Conservation (phyloP, 345 rosid genomes). For the Viola odorata region DNA sequence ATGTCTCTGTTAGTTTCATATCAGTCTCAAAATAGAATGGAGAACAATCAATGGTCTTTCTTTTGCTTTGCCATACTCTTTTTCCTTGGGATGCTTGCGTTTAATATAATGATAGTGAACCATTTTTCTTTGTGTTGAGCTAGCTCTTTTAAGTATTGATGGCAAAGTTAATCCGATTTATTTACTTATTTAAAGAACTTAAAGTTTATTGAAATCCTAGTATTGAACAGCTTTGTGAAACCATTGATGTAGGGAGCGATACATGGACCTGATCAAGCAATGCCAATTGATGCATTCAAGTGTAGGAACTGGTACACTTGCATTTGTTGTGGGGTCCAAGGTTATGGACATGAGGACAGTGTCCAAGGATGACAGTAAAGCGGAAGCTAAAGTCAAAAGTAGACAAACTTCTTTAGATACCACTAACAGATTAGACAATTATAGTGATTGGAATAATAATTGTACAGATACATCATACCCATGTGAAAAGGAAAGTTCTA, state of each 20-base stretch:
- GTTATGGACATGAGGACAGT: constrained; percentile 88
- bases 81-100: neutral
- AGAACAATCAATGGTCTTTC: neutral
- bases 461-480: constrained; percentile 45
- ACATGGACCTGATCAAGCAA: constrained; percentile 58
- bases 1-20: neutral
- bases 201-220: neutral
- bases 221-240: constrained; percentile 13
- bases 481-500: constrained; percentile 48
- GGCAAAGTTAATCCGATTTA: too few species aligned
- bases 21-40: too few species aligned
- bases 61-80: neutral
- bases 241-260: constrained; percentile 54
- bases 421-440: constrained; percentile 37
- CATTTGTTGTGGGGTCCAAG: constrained; percentile 84
- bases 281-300: constrained; percentile 88
- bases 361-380: constrained; percentile 52
- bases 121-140: neutral
- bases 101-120: neutral
- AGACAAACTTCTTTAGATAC: constrained; percentile 34
- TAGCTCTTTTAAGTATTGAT: neutral
- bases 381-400: constrained; percentile 40
- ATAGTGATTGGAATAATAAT: constrained; percentile 40
- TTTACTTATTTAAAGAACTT: neutral
- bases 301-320: constrained; percentile 89